Evolutionary conservation across 176 grass and related monocot species (phyloP).

Genomic region (Leersia perrieri): DNA sequence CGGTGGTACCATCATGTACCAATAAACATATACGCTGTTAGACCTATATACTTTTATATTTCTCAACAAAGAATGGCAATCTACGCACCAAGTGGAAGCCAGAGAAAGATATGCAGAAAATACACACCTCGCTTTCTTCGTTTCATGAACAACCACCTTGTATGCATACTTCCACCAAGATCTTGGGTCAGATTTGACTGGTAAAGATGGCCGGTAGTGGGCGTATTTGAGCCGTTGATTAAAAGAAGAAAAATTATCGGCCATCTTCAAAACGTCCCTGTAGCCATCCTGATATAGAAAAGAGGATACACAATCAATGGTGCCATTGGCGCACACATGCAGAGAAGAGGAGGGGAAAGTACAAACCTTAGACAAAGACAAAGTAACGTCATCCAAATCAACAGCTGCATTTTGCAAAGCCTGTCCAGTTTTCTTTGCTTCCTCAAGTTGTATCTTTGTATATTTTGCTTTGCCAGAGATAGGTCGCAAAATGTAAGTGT

Average conservation of each 20-base stretch:
- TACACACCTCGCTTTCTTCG: constrained; percentile 82
- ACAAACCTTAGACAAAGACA: constrained; percentile 86
- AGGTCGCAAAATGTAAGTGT: constrained; percentile 78
- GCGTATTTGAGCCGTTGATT: constrained; percentile 88
- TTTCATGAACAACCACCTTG: constrained; percentile 76
- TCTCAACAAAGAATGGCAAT: not conserved
- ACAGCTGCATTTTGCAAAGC: constrained; percentile 90
- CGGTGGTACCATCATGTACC: not conserved
- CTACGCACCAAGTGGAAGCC: not conserved
- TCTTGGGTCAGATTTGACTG: constrained; percentile 72
- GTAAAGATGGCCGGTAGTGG: constrained; percentile 77
- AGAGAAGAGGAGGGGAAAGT: not conserved
- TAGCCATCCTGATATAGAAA: constrained; percentile 72
- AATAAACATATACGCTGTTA: not conserved
- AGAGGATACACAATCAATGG: not conserved
- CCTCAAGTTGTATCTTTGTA: constrained; percentile 69
- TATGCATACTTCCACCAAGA: constrained; percentile 95
- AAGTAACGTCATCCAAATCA: constrained; percentile 91
- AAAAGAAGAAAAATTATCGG: constrained; percentile 96
- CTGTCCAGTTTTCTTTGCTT: constrained; percentile 77
- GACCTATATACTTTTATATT: not conserved
- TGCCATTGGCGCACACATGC: constrained; percentile 7
- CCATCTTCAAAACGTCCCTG: constrained; percentile 93
- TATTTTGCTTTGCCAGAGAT: constrained; percentile 93
- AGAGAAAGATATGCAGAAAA: constrained; percentile 21